Percentiles rank a stretch among this genome's conserved stretches.
phyloP scores from a whole-genome alignment of 371 early-diverging fungal species.

The Pancytospora philotis region DNA sequence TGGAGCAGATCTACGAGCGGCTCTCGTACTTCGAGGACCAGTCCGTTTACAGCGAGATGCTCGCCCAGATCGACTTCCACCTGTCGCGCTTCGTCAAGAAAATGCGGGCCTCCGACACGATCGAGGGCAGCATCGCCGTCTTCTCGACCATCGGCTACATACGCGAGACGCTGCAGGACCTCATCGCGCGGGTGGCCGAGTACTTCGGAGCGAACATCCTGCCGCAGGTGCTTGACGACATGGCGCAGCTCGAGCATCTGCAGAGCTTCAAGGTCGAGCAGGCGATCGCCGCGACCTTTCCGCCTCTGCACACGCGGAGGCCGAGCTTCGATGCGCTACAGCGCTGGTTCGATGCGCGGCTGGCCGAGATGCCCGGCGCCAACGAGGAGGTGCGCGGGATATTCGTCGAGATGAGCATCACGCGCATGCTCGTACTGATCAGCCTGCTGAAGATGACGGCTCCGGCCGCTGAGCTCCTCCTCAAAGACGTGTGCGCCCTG shows the following conservation, averaged over 20 bases:
- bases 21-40: constrained; percentile 38
- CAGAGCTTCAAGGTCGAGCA: constrained; percentile 20
- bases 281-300: not conserved
- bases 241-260: constrained; percentile 5
- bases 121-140: constrained; percentile 5
- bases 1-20: constrained; percentile 22
- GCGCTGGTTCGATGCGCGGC: constrained; percentile 7
- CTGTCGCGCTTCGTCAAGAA: constrained; percentile 11
- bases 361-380: constrained; percentile 5
- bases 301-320: not conserved
- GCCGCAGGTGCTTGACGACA: not conserved
- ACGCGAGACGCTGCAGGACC: constrained; percentile 21
- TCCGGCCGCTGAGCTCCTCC: constrained; percentile 17
- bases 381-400: constrained; percentile 19
- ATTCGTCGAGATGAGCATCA: constrained; percentile 32
- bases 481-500: constrained; percentile 37
- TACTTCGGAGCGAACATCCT: not conserved
- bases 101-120: not conserved
- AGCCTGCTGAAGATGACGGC: constrained; percentile 27
- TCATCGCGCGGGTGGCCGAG: not conserved
- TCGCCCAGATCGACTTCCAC: constrained; percentile 10
- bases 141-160: constrained; percentile 33
- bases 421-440: constrained; percentile 29
- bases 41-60: constrained; percentile 9
- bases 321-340: constrained; percentile 9